Conservation (phyloP, 2,329 filamentous ascomycete species). For the Fusarium circinatum region DNA sequence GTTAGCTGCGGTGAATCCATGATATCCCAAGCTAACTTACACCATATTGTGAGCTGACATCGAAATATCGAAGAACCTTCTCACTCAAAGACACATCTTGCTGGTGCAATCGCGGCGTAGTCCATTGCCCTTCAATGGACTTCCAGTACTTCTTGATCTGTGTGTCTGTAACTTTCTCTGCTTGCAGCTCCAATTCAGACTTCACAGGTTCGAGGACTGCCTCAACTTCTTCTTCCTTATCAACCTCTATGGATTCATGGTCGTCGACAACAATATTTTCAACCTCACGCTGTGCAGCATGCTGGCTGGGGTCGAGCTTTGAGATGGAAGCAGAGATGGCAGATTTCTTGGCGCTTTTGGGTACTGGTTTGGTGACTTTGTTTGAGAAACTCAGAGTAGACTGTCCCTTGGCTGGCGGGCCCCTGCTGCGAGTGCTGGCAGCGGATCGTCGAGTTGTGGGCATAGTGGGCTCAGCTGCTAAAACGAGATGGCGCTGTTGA, state of each 20-base stretch:
- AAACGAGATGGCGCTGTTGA: conserved; percentile 3
- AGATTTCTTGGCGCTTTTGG: conserved; percentile 60
- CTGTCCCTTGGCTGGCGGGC: conserved; percentile 57
- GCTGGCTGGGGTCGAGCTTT: conserved; percentile 48
- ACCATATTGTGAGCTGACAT: conserved; percentile 90
- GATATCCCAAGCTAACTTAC: conserved; percentile 67
- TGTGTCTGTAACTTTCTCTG: conserved; percentile 71
- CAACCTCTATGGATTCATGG: conserved; percentile 32
- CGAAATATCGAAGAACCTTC: conserved; percentile 91
- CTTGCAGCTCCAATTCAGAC: conserved; percentile 64
- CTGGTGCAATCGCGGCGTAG: conserved; percentile 81
- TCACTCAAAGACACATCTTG: conserved; percentile 76
- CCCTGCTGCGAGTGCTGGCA: conserved; percentile 50
- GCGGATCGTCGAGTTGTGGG: conserved; percentile 62
- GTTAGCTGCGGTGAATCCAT: neutral
- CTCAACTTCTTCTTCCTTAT: conserved; percentile 36
- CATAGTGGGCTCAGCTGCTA: conserved; percentile 51
- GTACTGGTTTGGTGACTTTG: conserved; percentile 64
- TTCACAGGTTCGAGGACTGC: conserved; percentile 51
- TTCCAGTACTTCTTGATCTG: conserved; percentile 84
- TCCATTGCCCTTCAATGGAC: conserved; percentile 73
- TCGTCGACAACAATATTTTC: conserved; percentile 32
- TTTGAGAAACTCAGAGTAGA: conserved; percentile 66
- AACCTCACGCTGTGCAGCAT: conserved; percentile 29
- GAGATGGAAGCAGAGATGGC: conserved; percentile 49